Evolutionary conservation across 768 basidiomycete genomes (phyloP).

Genomic region (Flagelloscypha sp.): DNA sequence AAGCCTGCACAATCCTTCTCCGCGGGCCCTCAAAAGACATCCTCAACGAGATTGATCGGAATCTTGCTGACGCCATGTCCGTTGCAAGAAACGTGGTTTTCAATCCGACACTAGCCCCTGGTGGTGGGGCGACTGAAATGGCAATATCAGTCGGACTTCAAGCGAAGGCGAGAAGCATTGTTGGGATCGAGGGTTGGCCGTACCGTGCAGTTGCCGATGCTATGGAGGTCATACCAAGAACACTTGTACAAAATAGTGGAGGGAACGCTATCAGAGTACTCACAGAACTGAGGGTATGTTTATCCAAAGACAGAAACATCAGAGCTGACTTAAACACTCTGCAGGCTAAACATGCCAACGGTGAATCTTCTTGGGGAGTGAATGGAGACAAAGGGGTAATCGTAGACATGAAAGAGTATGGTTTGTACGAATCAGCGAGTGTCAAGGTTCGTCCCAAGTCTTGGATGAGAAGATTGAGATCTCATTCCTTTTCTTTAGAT

Average conservation of each 20-base stretch:
- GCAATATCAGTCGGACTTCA: conserved; percentile 87
- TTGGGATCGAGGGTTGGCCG: conserved; percentile 87
- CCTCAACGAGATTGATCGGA: conserved; percentile 95
- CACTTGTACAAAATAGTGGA: conserved; percentile 89
- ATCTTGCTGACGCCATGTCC: conserved; percentile 94
- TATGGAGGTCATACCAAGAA: conserved; percentile 94
- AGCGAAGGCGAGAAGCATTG: conserved; percentile 67
- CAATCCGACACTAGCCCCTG: conserved; percentile 88
- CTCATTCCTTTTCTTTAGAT: conserved; percentile 38
- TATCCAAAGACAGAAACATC: conserved; percentile 1
- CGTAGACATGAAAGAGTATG: conserved; percentile 92
- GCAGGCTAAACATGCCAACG: conserved; percentile 91
- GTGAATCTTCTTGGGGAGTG: conserved; percentile 88
- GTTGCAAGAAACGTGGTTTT: conserved; percentile 97
- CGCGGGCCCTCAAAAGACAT: conserved; percentile 98
- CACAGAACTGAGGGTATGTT: conserved; percentile 82
- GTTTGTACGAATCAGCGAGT: conserved; percentile 90
- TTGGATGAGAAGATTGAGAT: neutral
- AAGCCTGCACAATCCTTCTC: conserved; percentile 96
- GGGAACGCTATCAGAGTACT: conserved; percentile 91
- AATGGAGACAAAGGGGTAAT: conserved; percentile 95
- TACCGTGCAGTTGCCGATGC: conserved; percentile 91
- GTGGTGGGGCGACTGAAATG: conserved; percentile 98
- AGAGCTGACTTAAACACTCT: conserved; percentile 5
- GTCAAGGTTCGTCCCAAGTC: conserved; percentile 58